phyloP scores from a whole-genome alignment of 1,139 yeast genomes.

The Pneumocystis jirovecii region DNA sequence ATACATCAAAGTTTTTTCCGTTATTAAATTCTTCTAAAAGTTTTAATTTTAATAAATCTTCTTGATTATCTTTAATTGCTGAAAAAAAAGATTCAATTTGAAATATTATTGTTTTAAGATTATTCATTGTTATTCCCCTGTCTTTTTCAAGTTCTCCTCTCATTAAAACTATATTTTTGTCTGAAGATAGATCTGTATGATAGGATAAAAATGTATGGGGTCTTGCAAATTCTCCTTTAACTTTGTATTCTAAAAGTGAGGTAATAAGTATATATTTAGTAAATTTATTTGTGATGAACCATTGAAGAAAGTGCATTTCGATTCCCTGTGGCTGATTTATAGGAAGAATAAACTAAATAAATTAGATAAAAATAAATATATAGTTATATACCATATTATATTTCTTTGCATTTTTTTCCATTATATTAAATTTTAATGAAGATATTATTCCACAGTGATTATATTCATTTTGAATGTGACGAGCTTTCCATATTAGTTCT shows the following conservation, averaged over 20 bases:
- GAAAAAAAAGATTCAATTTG: background rate
- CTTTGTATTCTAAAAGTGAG: slow-evolving; percentile 78
- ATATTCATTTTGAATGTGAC: slow-evolving; percentile 51
- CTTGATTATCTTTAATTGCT: background rate
- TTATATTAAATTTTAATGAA: slow-evolving; percentile 32
- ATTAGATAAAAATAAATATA: background rate
- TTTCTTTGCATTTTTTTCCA: slow-evolving; percentile 40
- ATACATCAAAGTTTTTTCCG: background rate
- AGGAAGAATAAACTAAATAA: slow-evolving; percentile 26
- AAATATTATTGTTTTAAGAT: background rate
- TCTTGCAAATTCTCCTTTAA: slow-evolving; percentile 80
- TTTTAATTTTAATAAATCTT: background rate
- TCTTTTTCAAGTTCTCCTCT: slow-evolving; percentile 73
- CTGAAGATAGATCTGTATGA: slow-evolving; percentile 59
- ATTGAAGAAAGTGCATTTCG: slow-evolving; percentile 86
- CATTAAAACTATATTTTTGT: slow-evolving; percentile 62
- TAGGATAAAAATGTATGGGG: slow-evolving; percentile 88
- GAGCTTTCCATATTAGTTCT: slow-evolving; percentile 77
- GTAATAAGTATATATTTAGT: slow-evolving; percentile 87
- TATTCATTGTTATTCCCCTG: slow-evolving; percentile 18
- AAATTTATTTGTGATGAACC: slow-evolving; percentile 76
- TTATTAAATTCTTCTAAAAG: background rate
- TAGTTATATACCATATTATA: slow-evolving; percentile 53
- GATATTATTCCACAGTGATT: slow-evolving; percentile 53
- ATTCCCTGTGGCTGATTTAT: slow-evolving; percentile 35